phyloP scores from a whole-genome alignment of 2,329 filamentous ascomycete species.

The Colletotrichum australisinense region DNA sequence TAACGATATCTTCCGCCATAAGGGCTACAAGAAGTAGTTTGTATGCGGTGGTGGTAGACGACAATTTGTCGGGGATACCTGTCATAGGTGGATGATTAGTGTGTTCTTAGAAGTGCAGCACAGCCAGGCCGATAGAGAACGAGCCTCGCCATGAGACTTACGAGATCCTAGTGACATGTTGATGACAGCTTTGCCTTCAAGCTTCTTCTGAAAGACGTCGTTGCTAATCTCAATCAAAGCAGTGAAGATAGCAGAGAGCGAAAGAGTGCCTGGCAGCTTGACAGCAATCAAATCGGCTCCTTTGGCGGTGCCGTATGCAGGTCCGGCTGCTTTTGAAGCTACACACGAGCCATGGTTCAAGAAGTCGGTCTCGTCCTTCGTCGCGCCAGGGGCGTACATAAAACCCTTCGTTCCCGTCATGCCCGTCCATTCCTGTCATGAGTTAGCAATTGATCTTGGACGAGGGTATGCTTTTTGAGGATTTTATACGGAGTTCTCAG shows the following conservation, averaged over 20 bases:
- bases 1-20: slow-evolving; percentile 19
- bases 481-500: background rate
- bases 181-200: slow-evolving; percentile 12
- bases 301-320: slow-evolving; percentile 16
- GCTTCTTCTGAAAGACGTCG: background rate
- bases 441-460: background rate
- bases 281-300: slow-evolving; percentile 11
- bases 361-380: background rate
- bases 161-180: background rate
- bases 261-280: background rate
- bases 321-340: slow-evolving; percentile 18
- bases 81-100: background rate
- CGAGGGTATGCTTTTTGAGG: background rate
- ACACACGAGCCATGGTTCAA: slow-evolving; percentile 15
- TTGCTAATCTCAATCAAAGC: background rate
- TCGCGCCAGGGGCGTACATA: background rate
- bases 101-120: background rate
- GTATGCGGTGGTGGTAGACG: background rate
- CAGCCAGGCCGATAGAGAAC: background rate
- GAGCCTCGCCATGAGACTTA: background rate
- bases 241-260: background rate
- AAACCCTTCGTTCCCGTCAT: background rate
- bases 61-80: background rate
- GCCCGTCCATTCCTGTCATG: slow-evolving; percentile 5
- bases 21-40: slow-evolving; percentile 1